These are phyloP conservation scores for Dorcoceras hygrometricum DNA, from an alignment of 257 asterid species.

Conservation along the genomic window DNA sequence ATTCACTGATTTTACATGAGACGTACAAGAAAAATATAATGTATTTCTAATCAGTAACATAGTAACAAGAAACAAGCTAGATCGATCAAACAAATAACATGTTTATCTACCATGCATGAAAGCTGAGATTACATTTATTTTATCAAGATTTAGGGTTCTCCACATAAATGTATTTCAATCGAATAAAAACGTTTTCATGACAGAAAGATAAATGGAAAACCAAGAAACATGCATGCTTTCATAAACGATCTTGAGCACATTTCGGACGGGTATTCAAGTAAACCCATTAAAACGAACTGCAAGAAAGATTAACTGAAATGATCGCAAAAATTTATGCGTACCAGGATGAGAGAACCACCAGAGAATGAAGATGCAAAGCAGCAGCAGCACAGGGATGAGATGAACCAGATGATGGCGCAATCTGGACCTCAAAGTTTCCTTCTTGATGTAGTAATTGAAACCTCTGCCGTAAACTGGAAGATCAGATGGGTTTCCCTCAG, in stretches of 20 bases:
- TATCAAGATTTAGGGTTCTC: no score
- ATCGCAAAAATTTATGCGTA: conserved; percentile 12
- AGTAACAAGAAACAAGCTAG: no score
- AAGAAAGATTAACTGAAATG: conserved; percentile 5
- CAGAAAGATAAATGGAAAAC: not conserved
- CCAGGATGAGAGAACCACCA: conserved; percentile 55
- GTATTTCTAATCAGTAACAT: no score
- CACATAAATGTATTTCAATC: no score
- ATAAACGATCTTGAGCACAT: not conserved
- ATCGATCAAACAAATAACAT: no score
- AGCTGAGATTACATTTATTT: no score
- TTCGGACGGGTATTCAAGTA: not conserved
- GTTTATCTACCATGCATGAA: no score
- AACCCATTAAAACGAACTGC: not conserved
- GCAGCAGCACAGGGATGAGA: conserved; percentile 38
- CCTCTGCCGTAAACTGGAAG: conserved; percentile 30
- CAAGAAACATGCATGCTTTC: not conserved
- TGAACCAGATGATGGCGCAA: conserved; percentile 29
- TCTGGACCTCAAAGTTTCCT: conserved; percentile 21
- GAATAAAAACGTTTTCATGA: no score
- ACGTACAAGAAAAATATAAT: no score
- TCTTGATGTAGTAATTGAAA: conserved; percentile 13
- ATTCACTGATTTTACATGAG: no score
- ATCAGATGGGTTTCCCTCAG: conserved; percentile 18
- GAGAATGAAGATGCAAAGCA: conserved; percentile 50